Evolutionary conservation across 306 rosid species (phyloP).

Genomic region (Senna siamea): DNA sequence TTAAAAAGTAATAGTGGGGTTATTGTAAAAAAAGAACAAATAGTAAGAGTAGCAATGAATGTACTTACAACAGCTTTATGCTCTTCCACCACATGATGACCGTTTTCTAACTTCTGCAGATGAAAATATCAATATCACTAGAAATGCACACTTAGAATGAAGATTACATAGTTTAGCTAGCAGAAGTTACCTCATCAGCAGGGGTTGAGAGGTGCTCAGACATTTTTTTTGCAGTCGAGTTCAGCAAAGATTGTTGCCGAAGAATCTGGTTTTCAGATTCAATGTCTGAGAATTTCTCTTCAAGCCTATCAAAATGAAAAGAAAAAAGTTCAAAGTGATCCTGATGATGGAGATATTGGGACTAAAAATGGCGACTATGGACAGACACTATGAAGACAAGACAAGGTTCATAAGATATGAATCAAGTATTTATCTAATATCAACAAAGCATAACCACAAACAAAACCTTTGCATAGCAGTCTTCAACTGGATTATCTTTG

Average conservation of each 20-base stretch:
- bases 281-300: slow-evolving; percentile 81
- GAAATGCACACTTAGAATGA: slow-evolving; percentile 11
- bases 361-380: slow-evolving; percentile 1
- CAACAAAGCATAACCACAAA: slow-evolving; percentile 37
- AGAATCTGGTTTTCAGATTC: slow-evolving; percentile 90
- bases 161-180: slow-evolving; percentile 28
- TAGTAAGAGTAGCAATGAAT: slow-evolving; percentile 23
- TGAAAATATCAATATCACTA: slow-evolving; percentile 23
- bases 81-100: slow-evolving; percentile 76
- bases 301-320: slow-evolving; percentile 68
- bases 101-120: slow-evolving; percentile 82
- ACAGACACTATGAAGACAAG: slow-evolving; percentile 2
- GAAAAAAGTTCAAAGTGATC: slow-evolving; percentile 36
- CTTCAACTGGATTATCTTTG: slow-evolving; percentile 88
- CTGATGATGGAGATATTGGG: slow-evolving; percentile 33
- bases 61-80: slow-evolving; percentile 59
- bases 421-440: slow-evolving; percentile 24
- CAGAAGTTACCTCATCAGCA: slow-evolving; percentile 52
- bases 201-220: slow-evolving; percentile 72
- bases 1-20: neutral
- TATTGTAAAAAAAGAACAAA: neutral
- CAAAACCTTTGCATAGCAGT: slow-evolving; percentile 91
- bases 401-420: slow-evolving; percentile 25
- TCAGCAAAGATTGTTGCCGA: slow-evolving; percentile 68
- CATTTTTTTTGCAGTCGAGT: slow-evolving; percentile 61